Conservation (phyloP, 139 green algal species). For the Chlorella sorokiniana region DNA sequence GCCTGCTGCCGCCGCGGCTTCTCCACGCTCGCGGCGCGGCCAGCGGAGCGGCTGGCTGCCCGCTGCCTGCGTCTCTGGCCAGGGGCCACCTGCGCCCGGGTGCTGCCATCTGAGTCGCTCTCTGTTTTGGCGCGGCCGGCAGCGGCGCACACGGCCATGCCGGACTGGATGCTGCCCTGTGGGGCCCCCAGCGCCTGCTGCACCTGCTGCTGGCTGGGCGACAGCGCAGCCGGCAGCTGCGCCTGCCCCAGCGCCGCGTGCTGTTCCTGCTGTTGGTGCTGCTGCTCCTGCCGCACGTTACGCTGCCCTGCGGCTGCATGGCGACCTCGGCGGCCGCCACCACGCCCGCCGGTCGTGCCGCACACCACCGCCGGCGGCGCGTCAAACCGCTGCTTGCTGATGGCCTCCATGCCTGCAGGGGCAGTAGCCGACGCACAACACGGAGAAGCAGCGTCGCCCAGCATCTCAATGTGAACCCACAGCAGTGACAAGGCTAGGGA, state of each 20-base stretch:
- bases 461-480: too few relatives aligned
- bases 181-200: not conserved
- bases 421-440: too few relatives aligned
- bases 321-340: not conserved
- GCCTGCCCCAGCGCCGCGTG: not conserved
- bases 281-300: not conserved
- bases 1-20: not conserved
- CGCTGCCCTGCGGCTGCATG: not conserved
- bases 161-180: constrained; percentile 31
- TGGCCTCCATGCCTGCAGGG: constrained; percentile 20
- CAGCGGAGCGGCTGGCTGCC: not conserved
- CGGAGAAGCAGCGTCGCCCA: too few relatives aligned
- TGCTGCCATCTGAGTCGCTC: constrained; percentile 25
- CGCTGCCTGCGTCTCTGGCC: not conserved
- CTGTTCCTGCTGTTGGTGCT: not conserved
- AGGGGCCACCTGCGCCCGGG: not conserved
- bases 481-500: too few relatives aligned
- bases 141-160: constrained; percentile 3
- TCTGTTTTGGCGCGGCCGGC: not conserved
- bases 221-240: not conserved
- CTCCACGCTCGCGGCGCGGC: not conserved
- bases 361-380: not conserved
- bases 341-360: not conserved
- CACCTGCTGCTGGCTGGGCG: not conserved
- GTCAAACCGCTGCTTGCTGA: constrained; percentile 33